Base-by-base conservation (phyloP, 2,329 filamentous ascomycete genomes). In the Ophiostoma piceae region DNA sequence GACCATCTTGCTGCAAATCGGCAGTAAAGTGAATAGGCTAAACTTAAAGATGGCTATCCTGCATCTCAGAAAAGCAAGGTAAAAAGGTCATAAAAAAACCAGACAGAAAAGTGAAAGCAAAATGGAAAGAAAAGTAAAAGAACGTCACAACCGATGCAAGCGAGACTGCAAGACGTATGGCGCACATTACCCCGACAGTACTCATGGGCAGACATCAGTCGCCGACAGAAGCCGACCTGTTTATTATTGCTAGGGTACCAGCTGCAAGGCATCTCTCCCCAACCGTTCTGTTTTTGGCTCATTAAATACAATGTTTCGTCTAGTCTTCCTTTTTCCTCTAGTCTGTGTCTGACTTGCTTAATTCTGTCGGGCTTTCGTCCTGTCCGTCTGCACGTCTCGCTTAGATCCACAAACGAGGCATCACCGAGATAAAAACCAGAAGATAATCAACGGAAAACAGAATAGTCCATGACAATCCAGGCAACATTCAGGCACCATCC, bases 321-420 rank as follows among this genome's bases (percentile, higher is more conserved):
- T 14, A 14, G 1, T 57, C n/a, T 57, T 57, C 22, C 9, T 12
- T 22, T 26, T 14, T 8, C 4, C n/a, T 57, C n/a, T 57, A 26
- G 22, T 57, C 22, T 26, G 35, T 22, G 16, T 1, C 22, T 29
- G 51, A 57, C 12, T 26, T 57, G 8, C 29, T 12, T 26, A 26
- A 14, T 22, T 57, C n/a, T 57, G 16, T 47, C 43, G 43, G 43
- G 43, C 19, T 47, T n/a, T 47, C 16, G 43, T 47, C 4, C 43
- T 47, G 43, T 2, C 8, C 51, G 51, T 57, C 22, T 26, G 19
- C 6, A 54, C 51, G n/a, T 11, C n/a, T 22, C 22, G n/a, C n/a
- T 57, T 57, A 57, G n/a, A 26, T 57, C 51, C 51, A 57, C n/a
- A 22, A 57, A 57, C 51, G 22, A 57, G 51, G 22, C 51, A 22